A percentile compares a stretch with the other conserved stretches of the same genome.
These are phyloP conservation scores for Alnus glutinosa DNA, from an alignment of 306 rosid genomes.

Conservation along the genomic window DNA sequence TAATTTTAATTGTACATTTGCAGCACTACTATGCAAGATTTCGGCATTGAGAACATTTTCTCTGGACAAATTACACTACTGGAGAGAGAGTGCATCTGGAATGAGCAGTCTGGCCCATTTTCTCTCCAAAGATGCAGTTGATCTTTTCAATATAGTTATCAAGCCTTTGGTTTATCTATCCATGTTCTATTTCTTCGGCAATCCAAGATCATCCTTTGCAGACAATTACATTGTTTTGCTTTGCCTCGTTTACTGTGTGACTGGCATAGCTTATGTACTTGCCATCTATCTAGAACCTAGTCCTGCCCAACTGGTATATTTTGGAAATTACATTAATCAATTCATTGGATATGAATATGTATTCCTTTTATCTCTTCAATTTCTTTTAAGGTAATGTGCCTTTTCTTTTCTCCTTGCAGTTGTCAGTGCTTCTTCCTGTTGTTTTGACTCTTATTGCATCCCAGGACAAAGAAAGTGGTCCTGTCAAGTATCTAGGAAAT, in stretches of 20 bases:
- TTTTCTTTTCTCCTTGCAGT: constrained; percentile 53
- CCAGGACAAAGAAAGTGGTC: constrained; percentile 46
- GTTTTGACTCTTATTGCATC: constrained; percentile 85
- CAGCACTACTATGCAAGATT: constrained; percentile 94
- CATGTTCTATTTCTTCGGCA: constrained; percentile 89
- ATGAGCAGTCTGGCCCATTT: constrained; percentile 96
- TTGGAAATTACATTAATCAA: constrained; percentile 8
- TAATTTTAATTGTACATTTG: background rate
- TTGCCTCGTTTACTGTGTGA: constrained; percentile 90
- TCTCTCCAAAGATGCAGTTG: constrained; percentile 89
- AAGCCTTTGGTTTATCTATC: constrained; percentile 92
- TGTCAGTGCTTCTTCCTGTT: constrained; percentile 94
- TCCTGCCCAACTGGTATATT: constrained; percentile 89
- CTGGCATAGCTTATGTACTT: constrained; percentile 86
- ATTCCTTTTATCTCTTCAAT: constrained; percentile 16
- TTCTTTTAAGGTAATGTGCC: constrained; percentile 28
- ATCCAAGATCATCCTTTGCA: constrained; percentile 81
- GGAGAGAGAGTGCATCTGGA: constrained; percentile 95
- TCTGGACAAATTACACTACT: constrained; percentile 68
- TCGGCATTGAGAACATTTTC: constrained; percentile 95
- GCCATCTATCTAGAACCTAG: constrained; percentile 85
- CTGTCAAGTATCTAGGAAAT: constrained; percentile 58
- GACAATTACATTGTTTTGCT: constrained; percentile 74
- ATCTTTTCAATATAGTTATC: constrained; percentile 71
- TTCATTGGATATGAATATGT: background rate